Base-by-base conservation (phyloP, 352 stramenopile species). In the Salisapilia sapeloensis region DNA sequence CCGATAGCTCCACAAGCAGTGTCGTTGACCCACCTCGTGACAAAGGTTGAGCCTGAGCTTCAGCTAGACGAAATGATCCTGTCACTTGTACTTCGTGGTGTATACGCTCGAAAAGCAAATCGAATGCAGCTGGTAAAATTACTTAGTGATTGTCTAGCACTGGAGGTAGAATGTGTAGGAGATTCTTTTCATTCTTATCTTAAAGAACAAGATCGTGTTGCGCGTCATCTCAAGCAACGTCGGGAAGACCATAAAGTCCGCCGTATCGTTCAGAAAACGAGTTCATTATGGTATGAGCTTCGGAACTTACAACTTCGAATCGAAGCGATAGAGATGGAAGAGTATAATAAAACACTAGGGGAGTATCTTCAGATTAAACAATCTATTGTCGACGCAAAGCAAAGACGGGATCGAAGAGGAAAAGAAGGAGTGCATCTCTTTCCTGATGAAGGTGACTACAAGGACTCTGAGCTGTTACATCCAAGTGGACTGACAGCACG, bases 161-260 rank as follows among this genome's bases (percentile, higher is more conserved):
- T 86, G 0, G 71, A 86, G 33, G 13, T 80, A 12, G 71, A 86
- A 21, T 84, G 67, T 16, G 35, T 84, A 20, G 71, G 65, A 2
- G 37, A 35, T 0, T 57, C 54, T 26, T 86, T 84, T 14, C 65
- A 82, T 34, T 33, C 51, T 0, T 50, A 80, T 31, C 60, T 86
- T 56, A 83, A 81, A 27, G 49, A 66, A 2, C 60, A 81, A 35
- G 71, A 86, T 32, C 59, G 62, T 19, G 34, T 67, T 6, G 54
- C 58, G 9, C 43, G 61, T 12, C 47, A 44, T 8, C 50, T 67
- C 20, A 63, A 54, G 12, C 67, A 77, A 15, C 61, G 77, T 13
- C 60, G 55, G 4, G 52, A 53, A 6, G 60, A 77, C 6, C 55
- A 41, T 4, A 42, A 47, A 7, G 21, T 74, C 25, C 39, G 61